phyloP scores from a whole-genome alignment of 2,329 filamentous ascomycete species.

The Cordyceps cateniannulata region DNA sequence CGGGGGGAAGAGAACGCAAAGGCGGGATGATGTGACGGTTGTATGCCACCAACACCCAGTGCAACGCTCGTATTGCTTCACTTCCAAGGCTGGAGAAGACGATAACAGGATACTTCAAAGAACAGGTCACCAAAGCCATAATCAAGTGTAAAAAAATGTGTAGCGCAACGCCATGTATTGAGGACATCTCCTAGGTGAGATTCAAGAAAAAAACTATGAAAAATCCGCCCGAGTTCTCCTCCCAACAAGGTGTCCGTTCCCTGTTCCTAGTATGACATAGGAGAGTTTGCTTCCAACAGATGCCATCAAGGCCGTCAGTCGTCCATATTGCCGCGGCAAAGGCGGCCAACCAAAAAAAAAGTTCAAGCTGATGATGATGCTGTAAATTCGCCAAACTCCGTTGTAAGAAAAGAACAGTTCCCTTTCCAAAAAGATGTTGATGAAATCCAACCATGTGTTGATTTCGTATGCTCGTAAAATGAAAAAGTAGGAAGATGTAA shows the following conservation, averaged over 20 bases:
- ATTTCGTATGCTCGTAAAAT: slow-evolving; percentile 9
- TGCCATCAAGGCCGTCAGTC: slow-evolving; percentile 2
- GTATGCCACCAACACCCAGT: neutral
- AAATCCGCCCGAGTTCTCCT: neutral
- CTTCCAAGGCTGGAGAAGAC: no score
- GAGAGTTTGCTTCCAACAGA: neutral
- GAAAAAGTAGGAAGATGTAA: neutral
- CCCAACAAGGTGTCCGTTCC: neutral
- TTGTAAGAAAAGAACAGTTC: neutral
- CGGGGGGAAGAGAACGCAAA: no score
- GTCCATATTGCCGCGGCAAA: neutral
- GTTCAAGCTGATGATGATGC: neutral
- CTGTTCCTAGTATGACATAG: neutral
- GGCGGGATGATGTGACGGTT: no score
- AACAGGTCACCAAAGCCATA: neutral
- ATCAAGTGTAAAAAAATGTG: neutral
- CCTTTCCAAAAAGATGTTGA: slow-evolving; percentile 6
- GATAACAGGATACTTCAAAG: no score
- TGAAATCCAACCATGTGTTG: slow-evolving; percentile 5
- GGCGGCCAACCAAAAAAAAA: neutral
- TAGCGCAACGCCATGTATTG: neutral
- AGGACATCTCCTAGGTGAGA: slow-evolving; percentile 1
- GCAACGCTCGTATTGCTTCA: neutral
- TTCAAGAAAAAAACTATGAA: slow-evolving; percentile 6
- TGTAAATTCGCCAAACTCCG: slow-evolving; percentile 6